Evolutionary conservation across 371 early-diverging fungal species (phyloP), one percentile per base, ranked within the genome.

Genomic region (Syncephalastrum contaminatum): DNA sequence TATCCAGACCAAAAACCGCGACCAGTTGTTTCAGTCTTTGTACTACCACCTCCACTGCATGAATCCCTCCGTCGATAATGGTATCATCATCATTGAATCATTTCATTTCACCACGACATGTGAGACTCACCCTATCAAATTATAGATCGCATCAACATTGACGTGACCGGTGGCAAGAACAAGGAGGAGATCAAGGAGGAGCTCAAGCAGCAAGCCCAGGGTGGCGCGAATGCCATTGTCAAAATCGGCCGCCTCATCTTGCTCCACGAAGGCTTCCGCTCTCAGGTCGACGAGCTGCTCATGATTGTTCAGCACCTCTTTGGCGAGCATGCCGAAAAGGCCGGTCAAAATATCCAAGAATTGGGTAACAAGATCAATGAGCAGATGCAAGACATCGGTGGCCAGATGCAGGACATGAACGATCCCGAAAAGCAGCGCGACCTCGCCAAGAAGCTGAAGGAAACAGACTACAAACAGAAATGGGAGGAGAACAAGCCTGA

Each of bases 11-110:
- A 85, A 84, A 66, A 87, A 87, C 53, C 62, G 60, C 43, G 80
- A 85, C 39, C 85, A 85, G 49, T 58, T 81, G 16, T 77, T 85
- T 48, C 88, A 87, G 51, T 71, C 78, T 27, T 77, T 85, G 48
- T 66, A 83, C 45, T 81, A 81, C 60, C 85, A 87, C 43, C 48
- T 71, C 16, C 62, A 63, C 21, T 59, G 58, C 12, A 53, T 69
- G 53, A 58, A 62, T 22, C 53, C 53, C 3, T 57, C 63, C 10
- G 40, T 66, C 7, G 21, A 19, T 21, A 69, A 58, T 55, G 68
- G 72, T 72, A 63, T 25, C 24, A 53, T 25, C 25, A 25, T 30
- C 10, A 30, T 30, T 30, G 36, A 30, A 30, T 30, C 15, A 18
- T 30, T 2, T 10, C 36, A 12, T 8, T 3, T 25, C 2, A 30